Evolutionary conservation across 495 filamentous ascomycete genomes (phyloP).

Genomic region (Aspergillus egyptiacus): DNA sequence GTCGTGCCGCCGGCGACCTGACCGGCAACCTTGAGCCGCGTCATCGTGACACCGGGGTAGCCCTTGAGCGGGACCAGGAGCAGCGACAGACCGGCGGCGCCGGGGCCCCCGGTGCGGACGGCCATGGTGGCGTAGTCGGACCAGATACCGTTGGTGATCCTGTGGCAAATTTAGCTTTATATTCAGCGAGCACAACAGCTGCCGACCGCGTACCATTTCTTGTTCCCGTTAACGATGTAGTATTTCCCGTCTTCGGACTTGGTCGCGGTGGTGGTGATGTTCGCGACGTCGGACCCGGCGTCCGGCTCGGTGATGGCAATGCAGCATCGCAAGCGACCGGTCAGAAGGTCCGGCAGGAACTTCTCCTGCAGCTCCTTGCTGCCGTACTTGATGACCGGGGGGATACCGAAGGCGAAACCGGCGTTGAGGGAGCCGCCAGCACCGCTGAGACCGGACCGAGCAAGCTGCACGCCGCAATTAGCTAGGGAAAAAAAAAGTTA

Average conservation of each 20-base stretch:
- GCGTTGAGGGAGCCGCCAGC: conserved; percentile 56
- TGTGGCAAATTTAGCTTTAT: conserved; percentile 17
- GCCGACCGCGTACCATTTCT: conserved; percentile 76
- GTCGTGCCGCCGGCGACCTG: conserved; percentile 61
- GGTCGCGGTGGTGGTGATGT: conserved; percentile 59
- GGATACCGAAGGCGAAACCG: conserved; percentile 65
- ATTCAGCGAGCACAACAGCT: too few species aligned
- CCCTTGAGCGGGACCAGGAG: conserved; percentile 61
- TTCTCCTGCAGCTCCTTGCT: conserved; percentile 53
- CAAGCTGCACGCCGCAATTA: conserved; percentile 38
- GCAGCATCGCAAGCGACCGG: conserved; percentile 58
- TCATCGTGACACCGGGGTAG: conserved; percentile 58
- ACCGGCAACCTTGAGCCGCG: conserved; percentile 56
- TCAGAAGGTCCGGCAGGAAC: conserved; percentile 61
- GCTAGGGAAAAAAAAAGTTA: background rate
- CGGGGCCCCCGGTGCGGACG: conserved; percentile 68
- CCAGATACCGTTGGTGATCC: conserved; percentile 77
- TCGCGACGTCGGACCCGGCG: conserved; percentile 66
- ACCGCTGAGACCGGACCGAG: conserved; percentile 56
- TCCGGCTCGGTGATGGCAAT: conserved; percentile 76
- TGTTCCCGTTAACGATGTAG: conserved; percentile 68
- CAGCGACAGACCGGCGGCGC: conserved; percentile 55
- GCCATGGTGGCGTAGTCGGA: conserved; percentile 66
- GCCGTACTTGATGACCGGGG: conserved; percentile 64
- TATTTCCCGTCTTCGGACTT: conserved; percentile 58